Base-by-base conservation (phyloP, 805 yeast species). In the Lachancea quebecensis region DNA sequence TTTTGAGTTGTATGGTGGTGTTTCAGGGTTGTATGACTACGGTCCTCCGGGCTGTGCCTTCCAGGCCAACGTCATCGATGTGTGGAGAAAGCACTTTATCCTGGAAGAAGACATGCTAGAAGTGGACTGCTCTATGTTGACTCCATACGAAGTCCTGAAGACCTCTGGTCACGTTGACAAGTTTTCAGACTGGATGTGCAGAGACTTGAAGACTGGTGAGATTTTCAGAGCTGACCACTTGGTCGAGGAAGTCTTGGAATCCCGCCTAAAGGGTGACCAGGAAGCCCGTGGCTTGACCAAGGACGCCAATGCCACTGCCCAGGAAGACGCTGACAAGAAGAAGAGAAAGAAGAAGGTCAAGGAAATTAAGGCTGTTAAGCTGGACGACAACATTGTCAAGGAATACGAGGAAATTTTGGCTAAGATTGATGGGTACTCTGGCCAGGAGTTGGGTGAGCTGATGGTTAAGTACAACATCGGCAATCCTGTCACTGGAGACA, bases 1-100 rank as follows among this genome's bases (percentile, higher is more conserved):
- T 31, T 93, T 93, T 60, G 99, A 93, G 65, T 79, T 91, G 52
- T 93, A 93, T 67, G 99, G 99, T 56, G 99, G 99, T 67, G 98
- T 93, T 38, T 86, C 96, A 40, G 99, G 99, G 54, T 75, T 93
- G 48, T 93, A 87, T 67, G 99, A 93, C 67, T 93, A 90, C 65
- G 99, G 99, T 72, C 99, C 99, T 52, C 97, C 99, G 66, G 99
- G 99, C 51, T 91, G 98, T 73, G 95, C 98, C 10, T 79, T 93
- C 70, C 98, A 91, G 74, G 95, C 97, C 59, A 91, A 93, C 67
- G 77, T 93, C 51, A 74, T 93, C 50, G 99, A 95, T 62, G 76
- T 79, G 41, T 93, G 99, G 99, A 85, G 98, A 74, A 91, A 90
- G 68, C 99, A 93, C 70, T 93, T 93, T 66, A 82, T 93, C 50